phyloP scores from a whole-genome alignment of 2,329 filamentous ascomycete species.

The Parascedosporium putredinis region DNA sequence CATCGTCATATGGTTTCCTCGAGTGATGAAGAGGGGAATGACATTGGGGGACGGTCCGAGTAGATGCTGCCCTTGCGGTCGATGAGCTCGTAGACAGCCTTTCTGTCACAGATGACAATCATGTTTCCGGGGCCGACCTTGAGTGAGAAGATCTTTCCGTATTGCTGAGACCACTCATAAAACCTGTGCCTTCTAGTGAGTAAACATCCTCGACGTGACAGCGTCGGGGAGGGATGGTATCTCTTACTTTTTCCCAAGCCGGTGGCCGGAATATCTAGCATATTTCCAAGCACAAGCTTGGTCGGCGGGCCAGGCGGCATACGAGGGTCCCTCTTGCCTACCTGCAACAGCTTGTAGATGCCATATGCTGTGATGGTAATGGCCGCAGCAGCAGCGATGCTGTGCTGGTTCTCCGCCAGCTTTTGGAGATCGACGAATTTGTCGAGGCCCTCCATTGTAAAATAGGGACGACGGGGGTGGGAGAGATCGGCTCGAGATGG shows the following conservation, averaged over 20 bases:
- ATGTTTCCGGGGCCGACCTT: conserved; percentile 8
- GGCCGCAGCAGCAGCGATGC: neutral
- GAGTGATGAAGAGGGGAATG: conserved; percentile 7
- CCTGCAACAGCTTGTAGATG: conserved; percentile 1
- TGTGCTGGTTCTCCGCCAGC: neutral
- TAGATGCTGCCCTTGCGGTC: conserved; percentile 8
- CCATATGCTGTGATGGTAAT: neutral
- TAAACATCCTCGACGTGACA: neutral
- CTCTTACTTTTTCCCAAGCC: conserved; percentile 9
- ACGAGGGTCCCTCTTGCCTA: conserved; percentile 8
- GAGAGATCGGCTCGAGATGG: too few species aligned
- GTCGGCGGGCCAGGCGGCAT: conserved; percentile 10
- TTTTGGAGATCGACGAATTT: neutral
- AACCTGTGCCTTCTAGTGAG: conserved; percentile 4
- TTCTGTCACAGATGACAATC: conserved; percentile 10
- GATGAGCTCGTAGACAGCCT: conserved; percentile 9
- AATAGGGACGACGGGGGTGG: too few species aligned
- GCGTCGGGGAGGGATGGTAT: neutral
- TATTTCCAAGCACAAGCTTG: conserved; percentile 6
- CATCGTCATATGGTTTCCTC: conserved; percentile 9
- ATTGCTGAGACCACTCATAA: conserved; percentile 7
- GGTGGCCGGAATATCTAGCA: conserved; percentile 7
- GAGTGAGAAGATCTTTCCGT: conserved; percentile 9
- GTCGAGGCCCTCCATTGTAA: neutral
- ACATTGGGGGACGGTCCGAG: conserved; percentile 7